Conservation (phyloP, 345 rosid species). For the Bruguiera gymnorhiza region DNA sequence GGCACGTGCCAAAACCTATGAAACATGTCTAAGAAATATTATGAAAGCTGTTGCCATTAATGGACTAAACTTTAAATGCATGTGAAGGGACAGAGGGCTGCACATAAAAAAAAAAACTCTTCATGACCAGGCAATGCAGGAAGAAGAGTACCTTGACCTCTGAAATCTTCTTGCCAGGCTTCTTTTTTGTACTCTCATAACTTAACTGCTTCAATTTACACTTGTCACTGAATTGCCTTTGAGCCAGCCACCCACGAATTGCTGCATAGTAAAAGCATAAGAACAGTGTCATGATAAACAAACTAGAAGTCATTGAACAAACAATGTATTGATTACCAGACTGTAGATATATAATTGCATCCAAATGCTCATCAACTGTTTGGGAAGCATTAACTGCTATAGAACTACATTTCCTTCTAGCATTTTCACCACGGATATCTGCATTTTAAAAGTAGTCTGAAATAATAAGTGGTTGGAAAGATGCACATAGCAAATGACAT, state of each 20-base stretch:
- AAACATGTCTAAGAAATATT: no score
- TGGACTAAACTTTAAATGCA: no score
- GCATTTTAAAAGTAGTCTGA: conserved; percentile 22
- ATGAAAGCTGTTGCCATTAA: no score
- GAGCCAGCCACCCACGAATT: conserved; percentile 84
- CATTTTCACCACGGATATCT: conserved; percentile 71
- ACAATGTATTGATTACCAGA: conserved; percentile 49
- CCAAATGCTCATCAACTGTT: conserved; percentile 39
- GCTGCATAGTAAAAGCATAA: conserved; percentile 37
- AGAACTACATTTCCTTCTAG: conserved; percentile 35
- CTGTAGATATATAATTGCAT: conserved; percentile 57
- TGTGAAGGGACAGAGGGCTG: no score
- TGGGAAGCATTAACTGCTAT: conserved; percentile 29
- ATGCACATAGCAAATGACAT: background rate
- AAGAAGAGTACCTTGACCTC: conserved; percentile 62
- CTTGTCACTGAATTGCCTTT: conserved; percentile 38
- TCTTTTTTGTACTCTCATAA: conserved; percentile 41
- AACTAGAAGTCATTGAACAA: conserved; percentile 6
- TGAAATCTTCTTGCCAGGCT: conserved; percentile 44
- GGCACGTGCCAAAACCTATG: no score
- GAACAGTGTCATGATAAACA: conserved; percentile 8
- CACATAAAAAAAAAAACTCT: no score
- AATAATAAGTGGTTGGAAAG: background rate
- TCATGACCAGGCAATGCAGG: no score
- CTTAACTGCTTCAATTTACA: conserved; percentile 39